Conservation (phyloP, 306 rosid genomes). For the Dryas drummondii region DNA sequence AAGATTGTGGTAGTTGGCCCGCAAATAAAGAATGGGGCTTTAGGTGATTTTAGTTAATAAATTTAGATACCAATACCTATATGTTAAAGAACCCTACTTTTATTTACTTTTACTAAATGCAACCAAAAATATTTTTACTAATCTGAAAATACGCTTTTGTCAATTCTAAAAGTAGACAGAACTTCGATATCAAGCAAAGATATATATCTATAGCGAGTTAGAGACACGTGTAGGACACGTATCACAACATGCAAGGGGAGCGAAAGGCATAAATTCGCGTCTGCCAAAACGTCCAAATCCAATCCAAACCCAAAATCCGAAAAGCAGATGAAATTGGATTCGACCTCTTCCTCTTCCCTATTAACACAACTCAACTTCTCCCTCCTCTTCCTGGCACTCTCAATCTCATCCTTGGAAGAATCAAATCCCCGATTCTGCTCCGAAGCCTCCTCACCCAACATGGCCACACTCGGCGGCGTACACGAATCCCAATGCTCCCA, state of each 20-base stretch:
- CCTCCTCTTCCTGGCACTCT: neutral
- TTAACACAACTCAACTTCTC: neutral
- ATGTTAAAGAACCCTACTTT: too few relatives aligned
- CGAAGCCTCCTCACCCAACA: conserved; percentile 25
- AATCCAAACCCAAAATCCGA: too few relatives aligned
- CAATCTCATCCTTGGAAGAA: neutral
- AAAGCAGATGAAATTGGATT: neutral
- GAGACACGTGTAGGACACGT: conserved; percentile 18
- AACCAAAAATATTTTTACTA: too few relatives aligned
- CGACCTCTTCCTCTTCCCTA: neutral
- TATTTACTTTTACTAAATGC: too few relatives aligned
- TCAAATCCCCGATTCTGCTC: neutral
- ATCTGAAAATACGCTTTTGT: too few relatives aligned
- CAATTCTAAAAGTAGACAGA: too few relatives aligned
- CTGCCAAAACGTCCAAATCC: neutral
- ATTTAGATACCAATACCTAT: too few relatives aligned
- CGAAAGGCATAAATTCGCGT: neutral
- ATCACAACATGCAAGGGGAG: neutral
- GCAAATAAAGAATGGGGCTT: too few relatives aligned
- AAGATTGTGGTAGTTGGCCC: too few relatives aligned
- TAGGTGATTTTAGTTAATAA: too few relatives aligned
- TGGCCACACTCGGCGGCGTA: conserved; percentile 56
- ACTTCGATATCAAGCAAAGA: neutral
- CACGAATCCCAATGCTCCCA: conserved; percentile 43
- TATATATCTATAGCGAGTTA: neutral